Evolutionary conservation across 352 stramenopile genomes (phyloP).

Genomic region (Phytophthora cajani): DNA sequence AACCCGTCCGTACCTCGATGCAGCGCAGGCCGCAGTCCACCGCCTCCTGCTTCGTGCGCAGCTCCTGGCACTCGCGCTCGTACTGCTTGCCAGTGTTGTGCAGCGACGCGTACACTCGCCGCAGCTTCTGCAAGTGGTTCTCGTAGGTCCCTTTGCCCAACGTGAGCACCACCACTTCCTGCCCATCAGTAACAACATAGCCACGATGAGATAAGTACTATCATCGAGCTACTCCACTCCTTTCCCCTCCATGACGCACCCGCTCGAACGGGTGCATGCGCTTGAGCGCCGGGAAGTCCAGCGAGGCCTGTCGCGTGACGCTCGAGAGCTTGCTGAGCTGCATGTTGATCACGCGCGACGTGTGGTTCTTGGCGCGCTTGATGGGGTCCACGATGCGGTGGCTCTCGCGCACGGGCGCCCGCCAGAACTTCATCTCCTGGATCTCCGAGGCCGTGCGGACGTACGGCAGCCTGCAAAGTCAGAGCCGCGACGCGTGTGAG

Average conservation of each 20-base stretch:
- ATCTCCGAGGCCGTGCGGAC: slow-evolving; percentile 84
- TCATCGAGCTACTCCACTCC: not conserved
- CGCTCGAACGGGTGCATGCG: slow-evolving; percentile 84
- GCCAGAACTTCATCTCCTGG: slow-evolving; percentile 90
- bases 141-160: slow-evolving; percentile 79
- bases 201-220: not conserved
- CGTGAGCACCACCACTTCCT: slow-evolving; percentile 86
- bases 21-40: slow-evolving; percentile 76
- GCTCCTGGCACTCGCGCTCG: slow-evolving; percentile 68
- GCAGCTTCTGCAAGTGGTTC: slow-evolving; percentile 72
- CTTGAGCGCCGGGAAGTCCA: slow-evolving; percentile 81
- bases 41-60: slow-evolving; percentile 84
- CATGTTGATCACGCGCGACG: slow-evolving; percentile 81
- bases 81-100: slow-evolving; percentile 81
- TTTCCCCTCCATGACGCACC: slow-evolving; percentile 36
- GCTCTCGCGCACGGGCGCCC: slow-evolving; percentile 70
- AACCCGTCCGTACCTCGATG: slow-evolving; percentile 56
- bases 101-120: slow-evolving; percentile 77
- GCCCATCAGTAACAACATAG: slow-evolving; percentile 2
- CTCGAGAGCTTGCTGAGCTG: slow-evolving; percentile 77
- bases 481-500: not conserved
- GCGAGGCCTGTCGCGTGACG: slow-evolving; percentile 73
- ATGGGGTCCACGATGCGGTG: slow-evolving; percentile 82
- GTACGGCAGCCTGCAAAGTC: slow-evolving; percentile 64
- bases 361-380: slow-evolving; percentile 84